Percentiles rank a stretch among this genome's conserved stretches.
Evolutionary conservation across 176 grass and related monocot genomes (phyloP).

Genomic region (Hordeum marinum): DNA sequence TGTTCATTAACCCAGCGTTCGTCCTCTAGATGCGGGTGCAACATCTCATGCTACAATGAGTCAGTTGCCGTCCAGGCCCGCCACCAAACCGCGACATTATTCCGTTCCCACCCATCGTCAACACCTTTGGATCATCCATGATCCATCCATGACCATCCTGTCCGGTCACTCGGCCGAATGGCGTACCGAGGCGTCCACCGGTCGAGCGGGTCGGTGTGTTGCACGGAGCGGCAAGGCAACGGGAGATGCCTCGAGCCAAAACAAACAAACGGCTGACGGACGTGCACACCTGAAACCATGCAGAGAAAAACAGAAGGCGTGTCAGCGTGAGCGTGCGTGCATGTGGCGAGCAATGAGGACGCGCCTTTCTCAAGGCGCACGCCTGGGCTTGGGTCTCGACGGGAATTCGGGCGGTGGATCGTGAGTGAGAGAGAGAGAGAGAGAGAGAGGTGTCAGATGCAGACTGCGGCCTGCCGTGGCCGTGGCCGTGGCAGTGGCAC

Average conservation of each 20-base stretch:
- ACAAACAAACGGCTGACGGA: background rate
- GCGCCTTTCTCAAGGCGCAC: conserved; percentile 76
- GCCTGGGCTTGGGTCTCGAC: conserved; percentile 28
- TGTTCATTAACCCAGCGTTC: background rate
- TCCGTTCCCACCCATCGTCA: no score
- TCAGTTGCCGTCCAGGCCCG: background rate
- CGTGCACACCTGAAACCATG: background rate
- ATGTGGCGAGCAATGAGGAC: conserved; percentile 46
- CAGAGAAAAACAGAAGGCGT: background rate
- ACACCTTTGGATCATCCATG: background rate
- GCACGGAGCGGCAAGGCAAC: background rate
- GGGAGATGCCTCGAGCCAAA: background rate
- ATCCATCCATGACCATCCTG: no score
- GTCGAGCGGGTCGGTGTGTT: background rate
- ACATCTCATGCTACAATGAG: no score
- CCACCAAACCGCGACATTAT: background rate
- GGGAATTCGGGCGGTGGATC: conserved; percentile 31
- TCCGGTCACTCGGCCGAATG: background rate
- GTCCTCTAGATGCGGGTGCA: background rate
- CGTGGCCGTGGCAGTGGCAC: background rate
- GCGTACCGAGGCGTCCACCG: background rate
- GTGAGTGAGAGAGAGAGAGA: background rate
- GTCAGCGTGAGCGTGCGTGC: background rate
- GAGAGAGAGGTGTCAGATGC: background rate
- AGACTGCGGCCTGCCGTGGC: no score